These are phyloP conservation scores for Monosporozyma siamensis DNA, from an alignment of 805 yeast genomes.

Conservation along the genomic window DNA sequence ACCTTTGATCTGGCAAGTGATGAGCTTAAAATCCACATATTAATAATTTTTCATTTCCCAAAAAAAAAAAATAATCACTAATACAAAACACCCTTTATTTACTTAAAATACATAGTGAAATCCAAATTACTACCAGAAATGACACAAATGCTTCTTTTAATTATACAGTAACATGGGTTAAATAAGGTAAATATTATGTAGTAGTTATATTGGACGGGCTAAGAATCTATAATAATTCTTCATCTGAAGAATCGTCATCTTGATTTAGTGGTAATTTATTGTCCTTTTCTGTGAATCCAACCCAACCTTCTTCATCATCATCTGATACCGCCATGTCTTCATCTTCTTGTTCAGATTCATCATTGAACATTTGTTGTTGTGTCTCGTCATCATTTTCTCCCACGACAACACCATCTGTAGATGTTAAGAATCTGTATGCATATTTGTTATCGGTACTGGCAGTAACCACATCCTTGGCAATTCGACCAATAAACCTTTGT, in stretches of 20 bases:
- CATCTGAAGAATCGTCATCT: slow-evolving; percentile 21
- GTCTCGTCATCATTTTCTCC: slow-evolving; percentile 25
- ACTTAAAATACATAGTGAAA: too few species aligned
- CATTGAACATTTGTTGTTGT: slow-evolving; percentile 28
- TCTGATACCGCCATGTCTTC: slow-evolving; percentile 14
- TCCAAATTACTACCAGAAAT: too few species aligned
- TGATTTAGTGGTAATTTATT: slow-evolving; percentile 16
- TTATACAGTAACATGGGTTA: slow-evolving; percentile 2
- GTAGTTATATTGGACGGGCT: too few species aligned
- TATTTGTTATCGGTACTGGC: slow-evolving; percentile 47
- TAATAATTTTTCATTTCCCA: background rate
- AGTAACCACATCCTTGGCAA: slow-evolving; percentile 63
- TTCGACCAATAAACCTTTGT: slow-evolving; percentile 63
- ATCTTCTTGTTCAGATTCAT: slow-evolving; percentile 19
- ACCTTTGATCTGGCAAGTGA: too few species aligned
- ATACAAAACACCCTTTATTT: background rate
- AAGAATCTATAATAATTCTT: slow-evolving; percentile 14
- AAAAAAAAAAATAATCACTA: background rate
- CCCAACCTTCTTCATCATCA: slow-evolving; percentile 34
- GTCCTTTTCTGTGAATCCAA: slow-evolving; percentile 25
- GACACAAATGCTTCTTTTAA: background rate
- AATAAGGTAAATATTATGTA: too few species aligned
- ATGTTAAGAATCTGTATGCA: slow-evolving; percentile 42
- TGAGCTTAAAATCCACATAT: background rate
- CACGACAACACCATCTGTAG: slow-evolving; percentile 22